Conservation (phyloP, 129 eudicot species). For the Centrapalus pauciflorus region DNA sequence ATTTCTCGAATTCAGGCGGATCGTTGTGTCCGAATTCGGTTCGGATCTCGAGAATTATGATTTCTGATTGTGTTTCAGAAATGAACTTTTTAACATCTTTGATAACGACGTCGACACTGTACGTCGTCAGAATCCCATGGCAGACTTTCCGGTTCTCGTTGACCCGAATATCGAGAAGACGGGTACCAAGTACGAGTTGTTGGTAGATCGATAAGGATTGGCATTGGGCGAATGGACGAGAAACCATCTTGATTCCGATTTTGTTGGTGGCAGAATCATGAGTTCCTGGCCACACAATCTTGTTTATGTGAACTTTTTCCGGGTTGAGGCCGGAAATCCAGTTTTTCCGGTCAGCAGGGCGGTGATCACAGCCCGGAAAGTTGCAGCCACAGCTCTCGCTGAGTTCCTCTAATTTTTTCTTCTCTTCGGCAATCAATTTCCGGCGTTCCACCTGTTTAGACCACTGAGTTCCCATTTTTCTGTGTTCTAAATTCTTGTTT, state of each 20-base stretch:
- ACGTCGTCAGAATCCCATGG: slow-evolving; percentile 69
- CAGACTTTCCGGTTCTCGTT: slow-evolving; percentile 80
- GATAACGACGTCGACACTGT: slow-evolving; percentile 64
- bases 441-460: slow-evolving; percentile 63
- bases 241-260: slow-evolving; percentile 67
- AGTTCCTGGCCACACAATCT: slow-evolving; percentile 96
- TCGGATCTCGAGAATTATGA: slow-evolving; percentile 81
- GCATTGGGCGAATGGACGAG: slow-evolving; percentile 90
- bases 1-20: slow-evolving; percentile 88
- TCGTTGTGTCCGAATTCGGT: slow-evolving; percentile 86
- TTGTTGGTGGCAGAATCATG: slow-evolving; percentile 90
- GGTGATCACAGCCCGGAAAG: slow-evolving; percentile 69
- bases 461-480: slow-evolving; percentile 66
- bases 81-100: slow-evolving; percentile 66
- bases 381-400: slow-evolving; percentile 44
- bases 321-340: slow-evolving; percentile 79
- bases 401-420: slow-evolving; percentile 48
- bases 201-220: slow-evolving; percentile 75
- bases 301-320: slow-evolving; percentile 48
- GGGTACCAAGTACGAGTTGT: slow-evolving; percentile 69
- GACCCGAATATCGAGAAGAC: slow-evolving; percentile 77
- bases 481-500: too few relatives aligned
- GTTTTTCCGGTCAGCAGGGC: slow-evolving; percentile 61
- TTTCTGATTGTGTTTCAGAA: slow-evolving; percentile 72
- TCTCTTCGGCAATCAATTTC: slow-evolving; percentile 48